Percentiles rank a stretch among this genome's conserved stretches.
These are phyloP conservation scores for Arthrobotrys musiformis DNA, from an alignment of 2,329 filamentous ascomycete genomes.

Conservation along the genomic window DNA sequence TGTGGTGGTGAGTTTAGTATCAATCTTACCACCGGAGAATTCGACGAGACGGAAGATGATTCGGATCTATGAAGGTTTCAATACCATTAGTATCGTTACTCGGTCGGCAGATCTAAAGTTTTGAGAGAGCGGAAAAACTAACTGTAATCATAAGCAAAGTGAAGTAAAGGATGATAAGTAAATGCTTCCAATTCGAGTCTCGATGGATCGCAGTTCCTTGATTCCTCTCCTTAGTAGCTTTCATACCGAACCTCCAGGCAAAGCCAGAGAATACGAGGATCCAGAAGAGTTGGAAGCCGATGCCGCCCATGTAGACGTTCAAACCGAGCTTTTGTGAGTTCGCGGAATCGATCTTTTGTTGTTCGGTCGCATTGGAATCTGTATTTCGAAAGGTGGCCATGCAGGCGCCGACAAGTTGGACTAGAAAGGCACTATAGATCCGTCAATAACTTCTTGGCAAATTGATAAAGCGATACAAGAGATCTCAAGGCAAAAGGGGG, in stretches of 20 bases:
- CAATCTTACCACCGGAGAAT: slow-evolving; percentile 66
- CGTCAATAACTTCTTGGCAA: background rate
- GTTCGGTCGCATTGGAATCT: slow-evolving; percentile 62
- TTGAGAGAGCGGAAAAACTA: slow-evolving; percentile 28
- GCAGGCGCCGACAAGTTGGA: slow-evolving; percentile 65
- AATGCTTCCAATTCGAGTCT: slow-evolving; percentile 56
- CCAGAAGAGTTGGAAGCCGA: slow-evolving; percentile 67
- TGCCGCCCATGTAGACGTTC: slow-evolving; percentile 68
- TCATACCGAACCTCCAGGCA: slow-evolving; percentile 61
- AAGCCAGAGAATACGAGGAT: slow-evolving; percentile 66
- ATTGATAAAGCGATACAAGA: background rate
- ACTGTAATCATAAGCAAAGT: slow-evolving; percentile 63
- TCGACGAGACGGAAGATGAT: slow-evolving; percentile 72
- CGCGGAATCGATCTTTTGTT: slow-evolving; percentile 57
- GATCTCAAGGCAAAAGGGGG: background rate
- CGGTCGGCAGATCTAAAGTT: background rate
- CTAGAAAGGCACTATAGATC: slow-evolving; percentile 62
- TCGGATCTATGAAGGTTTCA: slow-evolving; percentile 63
- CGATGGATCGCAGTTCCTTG: slow-evolving; percentile 17
- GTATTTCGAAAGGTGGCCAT: slow-evolving; percentile 59
- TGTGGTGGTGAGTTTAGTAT: slow-evolving; percentile 62
- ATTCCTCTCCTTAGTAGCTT: slow-evolving; percentile 8
- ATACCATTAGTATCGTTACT: background rate
- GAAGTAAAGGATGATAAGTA: slow-evolving; percentile 61
- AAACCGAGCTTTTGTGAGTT: slow-evolving; percentile 61